These are phyloP conservation scores for Metschnikowia sp. DNA, from an alignment of 805 yeast species.

Conservation along the genomic window DNA sequence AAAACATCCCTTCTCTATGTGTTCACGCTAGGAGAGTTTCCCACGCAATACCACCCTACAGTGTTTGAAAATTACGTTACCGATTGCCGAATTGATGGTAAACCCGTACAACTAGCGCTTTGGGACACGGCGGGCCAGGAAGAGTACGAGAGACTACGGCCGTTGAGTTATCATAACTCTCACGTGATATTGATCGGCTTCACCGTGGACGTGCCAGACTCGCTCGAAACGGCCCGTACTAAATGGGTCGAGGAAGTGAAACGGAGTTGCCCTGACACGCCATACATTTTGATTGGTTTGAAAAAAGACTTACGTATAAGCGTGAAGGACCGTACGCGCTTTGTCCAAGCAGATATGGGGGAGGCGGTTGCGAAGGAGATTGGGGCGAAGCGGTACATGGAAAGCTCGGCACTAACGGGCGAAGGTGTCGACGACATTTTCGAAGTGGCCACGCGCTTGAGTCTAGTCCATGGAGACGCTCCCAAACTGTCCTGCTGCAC, in stretches of 20 bases:
- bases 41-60: slow-evolving; percentile 89
- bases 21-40: slow-evolving; percentile 89
- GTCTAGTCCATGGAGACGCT: slow-evolving; percentile 46
- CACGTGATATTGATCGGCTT: slow-evolving; percentile 83
- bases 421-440: slow-evolving; percentile 94
- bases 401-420: slow-evolving; percentile 89
- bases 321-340: slow-evolving; percentile 35
- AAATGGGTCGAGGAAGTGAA: slow-evolving; percentile 88
- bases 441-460: slow-evolving; percentile 85
- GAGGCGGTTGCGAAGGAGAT: slow-evolving; percentile 69
- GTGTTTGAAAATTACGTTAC: slow-evolving; percentile 94
- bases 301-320: slow-evolving; percentile 72
- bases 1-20: slow-evolving; percentile 88
- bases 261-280: slow-evolving; percentile 76
- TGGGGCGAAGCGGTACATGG: slow-evolving; percentile 81
- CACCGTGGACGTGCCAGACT: slow-evolving; percentile 81
- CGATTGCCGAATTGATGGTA: slow-evolving; percentile 91
- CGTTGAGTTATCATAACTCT: slow-evolving; percentile 83
- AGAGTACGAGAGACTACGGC: slow-evolving; percentile 87
- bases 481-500: slow-evolving; percentile 32
- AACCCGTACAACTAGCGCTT: slow-evolving; percentile 78
- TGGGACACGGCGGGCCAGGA: slow-evolving; percentile 99
- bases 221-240: slow-evolving; percentile 72
- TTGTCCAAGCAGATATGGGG: slow-evolving; percentile 58
- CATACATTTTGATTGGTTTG: slow-evolving; percentile 75